phyloP scores from a whole-genome alignment of 768 basidiomycete genomes.

The Flagelloscypha sp. region DNA sequence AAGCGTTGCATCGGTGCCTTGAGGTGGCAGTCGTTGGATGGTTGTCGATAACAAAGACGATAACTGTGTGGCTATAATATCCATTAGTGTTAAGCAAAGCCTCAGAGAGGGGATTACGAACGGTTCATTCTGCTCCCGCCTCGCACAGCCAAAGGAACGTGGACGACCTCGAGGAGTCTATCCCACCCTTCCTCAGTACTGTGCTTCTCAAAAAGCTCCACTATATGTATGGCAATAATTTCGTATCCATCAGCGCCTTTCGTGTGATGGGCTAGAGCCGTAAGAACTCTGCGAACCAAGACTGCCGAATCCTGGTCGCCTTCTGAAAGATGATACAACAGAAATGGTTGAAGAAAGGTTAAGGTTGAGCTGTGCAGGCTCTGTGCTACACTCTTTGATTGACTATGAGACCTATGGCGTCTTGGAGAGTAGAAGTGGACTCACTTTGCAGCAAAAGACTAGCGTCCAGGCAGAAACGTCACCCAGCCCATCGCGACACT shows the following conservation, averaged over 20 bases:
- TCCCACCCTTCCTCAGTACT: constrained; percentile 29
- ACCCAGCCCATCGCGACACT: constrained; percentile 43
- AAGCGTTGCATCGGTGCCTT: neutral
- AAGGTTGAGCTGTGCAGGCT: constrained; percentile 71
- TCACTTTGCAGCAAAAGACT: constrained; percentile 73
- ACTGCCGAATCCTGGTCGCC: constrained; percentile 33
- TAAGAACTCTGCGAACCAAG: constrained; percentile 64
- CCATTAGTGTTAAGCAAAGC: constrained; percentile 4
- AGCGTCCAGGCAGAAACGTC: constrained; percentile 68
- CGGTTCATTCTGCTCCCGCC: constrained; percentile 62
- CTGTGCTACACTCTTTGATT: constrained; percentile 64
- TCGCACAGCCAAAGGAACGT: constrained; percentile 53
- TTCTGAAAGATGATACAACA: constrained; percentile 44
- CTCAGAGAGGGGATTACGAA: constrained; percentile 23
- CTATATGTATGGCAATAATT: constrained; percentile 42
- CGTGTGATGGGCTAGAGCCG: constrained; percentile 78
- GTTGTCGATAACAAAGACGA: neutral
- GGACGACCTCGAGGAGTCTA: constrained; percentile 48
- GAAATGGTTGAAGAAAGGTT: constrained; percentile 50
- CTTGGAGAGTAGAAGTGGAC: constrained; percentile 8
- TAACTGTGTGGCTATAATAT: neutral
- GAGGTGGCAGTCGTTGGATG: neutral
- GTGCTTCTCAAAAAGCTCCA: constrained; percentile 36
- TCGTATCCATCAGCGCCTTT: constrained; percentile 60
- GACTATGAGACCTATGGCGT: constrained; percentile 3